These are phyloP conservation scores for Penicillium brevicompactum DNA, from an alignment of 2,329 filamentous ascomycete species.

Conservation along the genomic window DNA sequence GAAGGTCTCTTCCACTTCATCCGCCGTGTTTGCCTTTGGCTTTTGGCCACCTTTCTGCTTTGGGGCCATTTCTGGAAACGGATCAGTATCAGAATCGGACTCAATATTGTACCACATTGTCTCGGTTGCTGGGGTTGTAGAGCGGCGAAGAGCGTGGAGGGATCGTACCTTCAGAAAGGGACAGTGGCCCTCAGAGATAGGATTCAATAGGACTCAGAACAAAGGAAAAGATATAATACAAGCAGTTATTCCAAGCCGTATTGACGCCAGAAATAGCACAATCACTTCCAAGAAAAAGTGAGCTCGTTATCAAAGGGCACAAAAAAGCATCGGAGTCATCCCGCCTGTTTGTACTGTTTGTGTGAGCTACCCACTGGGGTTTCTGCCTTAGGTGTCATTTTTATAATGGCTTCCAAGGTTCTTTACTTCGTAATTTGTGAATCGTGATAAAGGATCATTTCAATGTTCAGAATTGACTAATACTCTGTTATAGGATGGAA, in stretches of 20 bases:
- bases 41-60: slow-evolving; percentile 39
- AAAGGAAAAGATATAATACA: background rate
- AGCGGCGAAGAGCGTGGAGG: background rate
- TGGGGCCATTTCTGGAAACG: slow-evolving; percentile 32
- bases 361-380: slow-evolving; percentile 4
- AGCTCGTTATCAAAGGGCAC: slow-evolving; percentile 18
- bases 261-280: slow-evolving; percentile 1
- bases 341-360: slow-evolving; percentile 28
- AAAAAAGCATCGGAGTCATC: slow-evolving; percentile 35
- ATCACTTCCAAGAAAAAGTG: background rate
- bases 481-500: no score
- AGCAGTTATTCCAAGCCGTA: background rate
- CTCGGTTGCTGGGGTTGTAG: background rate
- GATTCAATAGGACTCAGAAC: background rate
- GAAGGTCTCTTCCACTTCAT: slow-evolving; percentile 63
- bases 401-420: background rate
- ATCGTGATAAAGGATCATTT: no score
- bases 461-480: no score
- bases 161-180: background rate
- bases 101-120: background rate
- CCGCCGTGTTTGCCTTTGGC: slow-evolving; percentile 48
- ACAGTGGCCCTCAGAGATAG: background rate
- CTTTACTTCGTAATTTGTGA: no score
- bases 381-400: background rate
- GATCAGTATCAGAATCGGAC: background rate